These are phyloP conservation scores for Dalbergia cultrata DNA, from an alignment of 306 rosid species.

Conservation along the genomic window DNA sequence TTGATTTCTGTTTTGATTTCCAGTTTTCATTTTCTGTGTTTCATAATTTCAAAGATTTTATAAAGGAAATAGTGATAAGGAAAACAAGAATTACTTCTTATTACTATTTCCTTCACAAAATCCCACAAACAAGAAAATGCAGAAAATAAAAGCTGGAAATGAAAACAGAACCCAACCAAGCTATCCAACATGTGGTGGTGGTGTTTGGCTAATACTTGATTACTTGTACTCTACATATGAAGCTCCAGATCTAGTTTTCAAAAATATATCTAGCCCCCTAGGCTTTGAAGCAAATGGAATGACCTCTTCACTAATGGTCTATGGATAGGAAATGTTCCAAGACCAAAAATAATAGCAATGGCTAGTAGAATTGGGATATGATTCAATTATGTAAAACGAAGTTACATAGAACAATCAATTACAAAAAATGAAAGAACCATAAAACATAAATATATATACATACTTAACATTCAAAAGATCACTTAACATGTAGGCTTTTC, in stretches of 20 bases:
- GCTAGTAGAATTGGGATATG: constrained; percentile 3
- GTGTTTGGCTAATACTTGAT: background rate
- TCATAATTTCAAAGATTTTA: no score
- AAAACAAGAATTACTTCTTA: no score
- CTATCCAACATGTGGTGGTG: background rate
- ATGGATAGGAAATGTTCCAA: constrained; percentile 5
- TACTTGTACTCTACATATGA: background rate
- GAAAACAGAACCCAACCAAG: no score
- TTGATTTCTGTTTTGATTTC: no score
- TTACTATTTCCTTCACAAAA: no score
- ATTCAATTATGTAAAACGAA: background rate
- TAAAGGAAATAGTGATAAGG: no score
- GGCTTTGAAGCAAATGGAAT: background rate
- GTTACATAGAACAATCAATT: constrained; percentile 5
- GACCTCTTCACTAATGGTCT: constrained; percentile 22
- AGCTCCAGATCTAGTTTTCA: constrained; percentile 9
- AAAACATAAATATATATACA: background rate
- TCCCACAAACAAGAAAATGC: no score
- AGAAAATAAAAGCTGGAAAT: no score
- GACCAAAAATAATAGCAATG: background rate
- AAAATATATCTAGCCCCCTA: constrained; percentile 1
- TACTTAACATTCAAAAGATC: background rate
- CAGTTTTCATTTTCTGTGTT: no score
- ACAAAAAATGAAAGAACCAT: background rate
- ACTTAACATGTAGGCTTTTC: constrained; percentile 17